Evolutionary conservation across 1,139 yeast species (phyloP).

Genomic region (Taphrina sp.): DNA sequence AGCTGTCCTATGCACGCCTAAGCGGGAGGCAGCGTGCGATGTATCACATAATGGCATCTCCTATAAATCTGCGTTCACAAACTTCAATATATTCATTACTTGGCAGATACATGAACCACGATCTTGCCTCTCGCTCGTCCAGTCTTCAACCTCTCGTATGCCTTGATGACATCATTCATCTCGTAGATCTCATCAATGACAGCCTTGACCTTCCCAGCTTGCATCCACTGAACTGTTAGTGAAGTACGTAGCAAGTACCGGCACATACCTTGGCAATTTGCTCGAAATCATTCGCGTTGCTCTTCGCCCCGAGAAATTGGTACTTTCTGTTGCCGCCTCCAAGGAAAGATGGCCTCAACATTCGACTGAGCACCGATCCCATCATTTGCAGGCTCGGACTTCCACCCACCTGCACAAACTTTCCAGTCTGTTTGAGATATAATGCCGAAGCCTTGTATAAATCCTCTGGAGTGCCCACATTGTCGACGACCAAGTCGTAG

Average conservation of each 20-base stretch:
- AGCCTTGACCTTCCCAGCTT: slow-evolving; percentile 19
- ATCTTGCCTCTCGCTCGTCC: slow-evolving; percentile 26
- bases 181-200: slow-evolving; percentile 17
- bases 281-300: slow-evolving; percentile 3
- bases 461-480: slow-evolving; percentile 26
- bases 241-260: not conserved
- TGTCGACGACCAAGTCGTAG: slow-evolving; percentile 33
- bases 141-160: slow-evolving; percentile 21
- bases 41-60: too few relatives aligned
- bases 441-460: slow-evolving; percentile 11
- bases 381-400: not conserved
- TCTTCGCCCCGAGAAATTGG: not conserved
- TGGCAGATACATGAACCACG: slow-evolving; percentile 15
- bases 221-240: slow-evolving; percentile 1
- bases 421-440: slow-evolving; percentile 23
- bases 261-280: slow-evolving; percentile 9
- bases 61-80: too few relatives aligned
- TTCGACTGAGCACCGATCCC: slow-evolving; percentile 4
- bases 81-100: too few relatives aligned
- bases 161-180: slow-evolving; percentile 13
- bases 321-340: slow-evolving; percentile 30
- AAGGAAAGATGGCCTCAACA: slow-evolving; percentile 21
- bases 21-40: too few relatives aligned
- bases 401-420: slow-evolving; percentile 29
- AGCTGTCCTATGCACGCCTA: too few relatives aligned